Evolutionary conservation across 176 grass and related monocot species (phyloP).

Genomic region (Themeda triandra): DNA sequence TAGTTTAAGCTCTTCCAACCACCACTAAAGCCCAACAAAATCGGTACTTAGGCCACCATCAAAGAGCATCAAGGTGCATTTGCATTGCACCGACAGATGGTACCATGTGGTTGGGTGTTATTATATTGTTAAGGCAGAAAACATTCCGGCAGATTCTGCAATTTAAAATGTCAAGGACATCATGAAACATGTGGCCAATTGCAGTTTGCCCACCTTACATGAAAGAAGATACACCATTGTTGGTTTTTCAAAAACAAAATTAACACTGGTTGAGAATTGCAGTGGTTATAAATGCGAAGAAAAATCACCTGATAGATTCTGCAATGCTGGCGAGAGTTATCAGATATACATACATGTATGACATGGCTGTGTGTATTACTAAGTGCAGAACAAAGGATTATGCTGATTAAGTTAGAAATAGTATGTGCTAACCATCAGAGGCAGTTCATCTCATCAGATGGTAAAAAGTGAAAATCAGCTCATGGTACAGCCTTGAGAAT

Average conservation of each 20-base stretch:
- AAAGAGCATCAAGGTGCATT: not conserved
- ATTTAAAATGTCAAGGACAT: not conserved
- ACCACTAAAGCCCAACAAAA: constrained; percentile 5
- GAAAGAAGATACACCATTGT: not conserved
- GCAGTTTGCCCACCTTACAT: not conserved
- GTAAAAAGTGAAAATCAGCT: not conserved
- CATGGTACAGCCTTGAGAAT: not conserved
- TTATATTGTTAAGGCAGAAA: not conserved
- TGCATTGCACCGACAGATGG: constrained; percentile 20
- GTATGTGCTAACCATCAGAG: not conserved
- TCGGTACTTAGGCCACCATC: not conserved
- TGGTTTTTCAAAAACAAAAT: not conserved
- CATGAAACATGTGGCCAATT: not conserved
- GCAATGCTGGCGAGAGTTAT: too few species aligned
- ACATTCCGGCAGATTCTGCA: not conserved
- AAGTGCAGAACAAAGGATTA: not conserved
- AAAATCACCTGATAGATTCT: too few species aligned
- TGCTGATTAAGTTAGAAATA: not conserved
- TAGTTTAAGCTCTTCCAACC: constrained; percentile 27
- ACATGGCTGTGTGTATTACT: not conserved
- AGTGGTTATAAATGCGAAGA: not conserved
- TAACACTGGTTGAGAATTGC: not conserved
- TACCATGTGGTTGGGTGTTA: not conserved
- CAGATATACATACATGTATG: not conserved
- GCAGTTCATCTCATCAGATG: not conserved